phyloP scores from a whole-genome alignment of 2,329 filamentous ascomycete species.

The Venturia oleaginea region DNA sequence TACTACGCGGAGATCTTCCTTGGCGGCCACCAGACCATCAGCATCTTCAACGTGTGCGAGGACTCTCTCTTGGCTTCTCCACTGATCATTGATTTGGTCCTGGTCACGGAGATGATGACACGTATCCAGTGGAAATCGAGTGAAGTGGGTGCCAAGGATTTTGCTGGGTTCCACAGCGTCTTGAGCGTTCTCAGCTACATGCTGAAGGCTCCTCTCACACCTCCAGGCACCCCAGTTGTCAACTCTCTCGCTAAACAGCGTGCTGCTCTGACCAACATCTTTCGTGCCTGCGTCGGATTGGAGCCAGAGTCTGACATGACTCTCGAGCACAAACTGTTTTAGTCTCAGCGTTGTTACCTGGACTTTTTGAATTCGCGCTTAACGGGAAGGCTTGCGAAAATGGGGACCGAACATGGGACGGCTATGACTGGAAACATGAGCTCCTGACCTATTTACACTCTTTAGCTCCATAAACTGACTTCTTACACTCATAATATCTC shows the following conservation, averaged over 20 bases:
- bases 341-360: background rate
- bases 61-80: slow-evolving; percentile 94
- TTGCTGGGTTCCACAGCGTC: slow-evolving; percentile 92
- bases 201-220: slow-evolving; percentile 92
- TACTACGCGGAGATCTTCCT: slow-evolving; percentile 99
- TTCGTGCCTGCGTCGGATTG: slow-evolving; percentile 92
- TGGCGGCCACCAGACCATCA: slow-evolving; percentile 96
- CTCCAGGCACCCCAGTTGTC: slow-evolving; percentile 88
- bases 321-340: slow-evolving; percentile 93
- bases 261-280: slow-evolving; percentile 90
- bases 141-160: slow-evolving; percentile 53
- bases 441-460: background rate
- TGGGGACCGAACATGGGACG: background rate
- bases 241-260: slow-evolving; percentile 96
- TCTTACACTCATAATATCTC: too few relatives aligned
- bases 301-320: slow-evolving; percentile 99
- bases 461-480: too few relatives aligned
- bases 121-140: slow-evolving; percentile 81
- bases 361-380: too few relatives aligned
- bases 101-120: slow-evolving; percentile 96
- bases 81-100: slow-evolving; percentile 90
- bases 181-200: slow-evolving; percentile 97
- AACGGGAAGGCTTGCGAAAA: background rate
- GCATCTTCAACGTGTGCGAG: slow-evolving; percentile 97
- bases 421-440: background rate